Percentiles rank a stretch among this genome's conserved stretches.
phyloP scores from a whole-genome alignment of 495 filamentous ascomycete species.

The Xylaria longipes region DNA sequence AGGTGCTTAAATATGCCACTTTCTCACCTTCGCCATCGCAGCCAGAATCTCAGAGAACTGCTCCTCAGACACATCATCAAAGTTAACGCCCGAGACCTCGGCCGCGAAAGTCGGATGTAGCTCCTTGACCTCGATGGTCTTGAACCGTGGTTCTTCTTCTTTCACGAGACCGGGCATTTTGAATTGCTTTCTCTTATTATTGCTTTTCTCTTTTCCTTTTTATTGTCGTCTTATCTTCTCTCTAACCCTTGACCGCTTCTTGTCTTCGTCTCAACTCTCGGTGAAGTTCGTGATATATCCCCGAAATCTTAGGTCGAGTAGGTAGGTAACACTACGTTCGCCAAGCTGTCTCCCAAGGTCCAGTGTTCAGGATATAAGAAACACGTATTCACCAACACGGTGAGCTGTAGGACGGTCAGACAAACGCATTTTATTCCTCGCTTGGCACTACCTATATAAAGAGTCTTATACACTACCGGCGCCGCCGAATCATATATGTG shows the following conservation, averaged over 20 bases:
- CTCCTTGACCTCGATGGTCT: conserved; percentile 50
- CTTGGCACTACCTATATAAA: neutral
- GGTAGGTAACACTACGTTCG: neutral
- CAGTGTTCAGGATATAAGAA: neutral
- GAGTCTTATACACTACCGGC: conserved; percentile 14
- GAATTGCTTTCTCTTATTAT: neutral
- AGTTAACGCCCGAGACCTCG: conserved; percentile 60
- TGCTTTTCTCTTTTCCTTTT: neutral
- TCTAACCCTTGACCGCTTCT: neutral
- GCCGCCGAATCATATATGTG: conserved; percentile 35
- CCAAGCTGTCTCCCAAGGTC: neutral
- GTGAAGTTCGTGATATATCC: neutral
- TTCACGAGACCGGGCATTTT: conserved; percentile 37
- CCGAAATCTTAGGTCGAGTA: neutral
- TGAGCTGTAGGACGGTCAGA: neutral
- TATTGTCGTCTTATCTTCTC: neutral
- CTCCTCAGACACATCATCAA: conserved; percentile 51
- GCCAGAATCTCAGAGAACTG: conserved; percentile 54
- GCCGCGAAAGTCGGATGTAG: conserved; percentile 63
- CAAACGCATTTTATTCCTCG: conserved; percentile 12
- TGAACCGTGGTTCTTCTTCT: conserved; percentile 34
- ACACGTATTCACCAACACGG: neutral
- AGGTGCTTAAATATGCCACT: neutral
- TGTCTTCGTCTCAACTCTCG: neutral
- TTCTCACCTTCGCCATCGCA: conserved; percentile 56